A percentile compares a stretch with the other conserved stretches of the same genome.
Conservation (phyloP, 257 asterid species). For the Ehretia macrophylla region DNA sequence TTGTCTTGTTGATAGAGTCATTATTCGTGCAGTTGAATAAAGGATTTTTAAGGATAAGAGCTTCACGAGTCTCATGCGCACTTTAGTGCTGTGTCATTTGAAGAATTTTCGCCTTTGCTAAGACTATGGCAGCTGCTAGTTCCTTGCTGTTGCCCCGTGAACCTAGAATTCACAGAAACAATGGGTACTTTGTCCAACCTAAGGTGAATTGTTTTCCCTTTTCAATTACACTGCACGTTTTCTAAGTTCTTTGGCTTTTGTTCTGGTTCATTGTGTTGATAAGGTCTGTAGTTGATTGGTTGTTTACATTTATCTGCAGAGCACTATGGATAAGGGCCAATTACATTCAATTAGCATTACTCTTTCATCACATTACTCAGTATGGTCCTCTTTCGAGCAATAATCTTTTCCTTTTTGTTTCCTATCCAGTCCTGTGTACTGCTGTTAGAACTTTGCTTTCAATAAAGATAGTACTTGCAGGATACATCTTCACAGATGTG, state of each 20-base stretch:
- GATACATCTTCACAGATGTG: no score
- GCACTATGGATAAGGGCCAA: slow-evolving; percentile 21
- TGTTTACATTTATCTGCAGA: slow-evolving; percentile 12
- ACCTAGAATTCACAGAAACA: slow-evolving; percentile 9
- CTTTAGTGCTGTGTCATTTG: slow-evolving; percentile 5
- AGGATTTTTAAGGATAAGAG: slow-evolving; percentile 11
- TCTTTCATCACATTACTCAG: slow-evolving; percentile 28
- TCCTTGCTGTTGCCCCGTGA: slow-evolving; percentile 28
- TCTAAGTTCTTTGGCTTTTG: no score
- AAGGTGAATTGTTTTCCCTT: slow-evolving; percentile 22
- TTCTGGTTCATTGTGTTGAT: no score
- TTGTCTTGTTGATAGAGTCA: background rate
- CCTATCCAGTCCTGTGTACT: background rate
- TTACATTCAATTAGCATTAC: slow-evolving; percentile 11
- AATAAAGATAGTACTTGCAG: no score
- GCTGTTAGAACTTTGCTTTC: no score
- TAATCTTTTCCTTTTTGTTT: background rate
- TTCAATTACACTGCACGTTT: no score
- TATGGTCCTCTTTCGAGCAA: slow-evolving; percentile 13
- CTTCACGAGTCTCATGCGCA: slow-evolving; percentile 2
- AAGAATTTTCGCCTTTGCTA: slow-evolving; percentile 10
- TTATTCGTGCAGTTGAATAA: background rate
- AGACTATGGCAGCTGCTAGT: slow-evolving; percentile 37
- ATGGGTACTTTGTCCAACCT: slow-evolving; percentile 18
- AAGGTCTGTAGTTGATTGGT: background rate